Conservation (phyloP, 2,329 filamentous ascomycete genomes). For the Pseudopithomyces chartarum region DNA sequence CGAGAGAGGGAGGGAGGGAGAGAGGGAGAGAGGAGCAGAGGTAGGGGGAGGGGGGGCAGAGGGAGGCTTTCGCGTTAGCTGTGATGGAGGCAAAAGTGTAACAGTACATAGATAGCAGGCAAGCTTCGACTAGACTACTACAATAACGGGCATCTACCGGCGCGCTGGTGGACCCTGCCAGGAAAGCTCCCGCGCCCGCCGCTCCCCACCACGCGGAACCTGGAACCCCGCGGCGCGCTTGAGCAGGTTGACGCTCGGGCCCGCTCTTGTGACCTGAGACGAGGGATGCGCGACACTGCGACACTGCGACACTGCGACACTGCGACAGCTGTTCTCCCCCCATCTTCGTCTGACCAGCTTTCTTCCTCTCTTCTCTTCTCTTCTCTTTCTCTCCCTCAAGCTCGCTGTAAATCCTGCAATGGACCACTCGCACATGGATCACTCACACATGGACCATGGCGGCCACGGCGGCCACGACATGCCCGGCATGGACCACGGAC, state of each 20-base stretch:
- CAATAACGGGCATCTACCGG: too few relatives aligned
- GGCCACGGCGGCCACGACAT: constrained; percentile 61
- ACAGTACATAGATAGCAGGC: constrained; percentile 1
- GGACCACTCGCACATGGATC: constrained; percentile 41
- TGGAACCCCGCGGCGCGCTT: constrained; percentile 15
- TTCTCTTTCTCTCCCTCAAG: neutral
- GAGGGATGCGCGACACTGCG: neutral
- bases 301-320: constrained; percentile 1
- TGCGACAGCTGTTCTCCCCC: too few relatives aligned
- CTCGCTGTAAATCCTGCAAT: constrained; percentile 11
- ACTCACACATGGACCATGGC: constrained; percentile 60
- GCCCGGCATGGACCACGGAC: constrained; percentile 49
- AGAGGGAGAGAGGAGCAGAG: neutral
- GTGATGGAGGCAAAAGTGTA: neutral
- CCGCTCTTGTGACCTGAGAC: constrained; percentile 3
- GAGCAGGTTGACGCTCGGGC: constrained; percentile 9
- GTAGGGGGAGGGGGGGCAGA: neutral
- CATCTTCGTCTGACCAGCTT: neutral
- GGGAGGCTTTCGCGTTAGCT: neutral
- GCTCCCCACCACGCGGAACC: constrained; percentile 11
- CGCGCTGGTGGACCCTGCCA: constrained; percentile 8
- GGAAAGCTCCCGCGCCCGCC: neutral
- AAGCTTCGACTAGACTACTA: too few relatives aligned
- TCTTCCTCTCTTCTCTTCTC: constrained; percentile 2
- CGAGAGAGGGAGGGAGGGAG: constrained; percentile 5